Conservation (phyloP, 331 rosid species). For the Malus hybrid region DNA sequence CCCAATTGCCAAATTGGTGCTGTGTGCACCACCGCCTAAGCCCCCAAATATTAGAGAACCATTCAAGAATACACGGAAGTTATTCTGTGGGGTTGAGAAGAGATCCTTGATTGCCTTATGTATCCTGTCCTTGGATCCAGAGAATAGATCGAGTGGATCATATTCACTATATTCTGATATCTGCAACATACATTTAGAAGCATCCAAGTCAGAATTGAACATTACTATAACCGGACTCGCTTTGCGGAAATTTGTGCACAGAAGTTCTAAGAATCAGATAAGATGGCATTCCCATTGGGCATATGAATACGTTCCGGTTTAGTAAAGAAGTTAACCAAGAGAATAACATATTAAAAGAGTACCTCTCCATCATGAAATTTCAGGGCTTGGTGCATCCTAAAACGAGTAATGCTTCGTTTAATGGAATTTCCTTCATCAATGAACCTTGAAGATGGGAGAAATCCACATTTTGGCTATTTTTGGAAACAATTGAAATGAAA, state of each 20-base stretch:
- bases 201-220: slow-evolving; percentile 13
- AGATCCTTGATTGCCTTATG: slow-evolving; percentile 69
- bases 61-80: slow-evolving; percentile 79
- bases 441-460: slow-evolving; percentile 70
- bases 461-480: slow-evolving; percentile 88
- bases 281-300: slow-evolving; percentile 10
- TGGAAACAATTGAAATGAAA: background rate
- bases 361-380: slow-evolving; percentile 85
- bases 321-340: background rate
- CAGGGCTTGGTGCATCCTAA: slow-evolving; percentile 87
- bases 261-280: slow-evolving; percentile 5
- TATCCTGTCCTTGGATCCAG: slow-evolving; percentile 73
- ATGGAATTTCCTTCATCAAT: slow-evolving; percentile 57
- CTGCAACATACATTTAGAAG: slow-evolving; percentile 35
- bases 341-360: background rate
- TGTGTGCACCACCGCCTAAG: slow-evolving; percentile 53
- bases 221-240: background rate
- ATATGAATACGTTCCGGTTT: background rate
- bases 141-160: slow-evolving; percentile 80
- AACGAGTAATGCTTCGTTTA: slow-evolving; percentile 62
- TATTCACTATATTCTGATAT: slow-evolving; percentile 62
- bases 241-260: background rate
- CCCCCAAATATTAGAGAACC: slow-evolving; percentile 80
- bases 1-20: slow-evolving; percentile 37
- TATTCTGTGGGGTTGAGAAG: slow-evolving; percentile 81